phyloP scores from a whole-genome alignment of 768 basidiomycete genomes.

The Russula emetica region DNA sequence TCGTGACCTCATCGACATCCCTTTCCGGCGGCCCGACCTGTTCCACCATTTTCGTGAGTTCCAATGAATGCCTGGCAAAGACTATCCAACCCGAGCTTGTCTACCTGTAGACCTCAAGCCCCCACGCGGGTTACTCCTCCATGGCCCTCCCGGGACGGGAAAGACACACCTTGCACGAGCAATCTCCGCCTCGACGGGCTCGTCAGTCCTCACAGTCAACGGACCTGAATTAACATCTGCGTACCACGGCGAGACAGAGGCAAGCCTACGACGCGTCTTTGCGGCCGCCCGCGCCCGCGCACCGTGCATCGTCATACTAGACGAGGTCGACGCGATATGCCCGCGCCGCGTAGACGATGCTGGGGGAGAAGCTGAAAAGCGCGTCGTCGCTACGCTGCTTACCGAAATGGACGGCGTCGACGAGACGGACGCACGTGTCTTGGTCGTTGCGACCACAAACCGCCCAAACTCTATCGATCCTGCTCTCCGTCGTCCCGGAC shows the following conservation, averaged over 20 bases:
- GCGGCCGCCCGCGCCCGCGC: constrained; percentile 72
- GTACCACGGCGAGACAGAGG: constrained; percentile 96
- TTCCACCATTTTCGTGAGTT: constrained; percentile 65
- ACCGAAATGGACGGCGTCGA: constrained; percentile 93
- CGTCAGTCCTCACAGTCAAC: constrained; percentile 88
- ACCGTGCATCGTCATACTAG: constrained; percentile 91
- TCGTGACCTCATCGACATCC: constrained; percentile 79
- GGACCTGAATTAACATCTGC: constrained; percentile 94
- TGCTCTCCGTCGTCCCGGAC: constrained; percentile 79
- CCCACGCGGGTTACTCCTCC: constrained; percentile 89
- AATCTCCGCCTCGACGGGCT: constrained; percentile 81
- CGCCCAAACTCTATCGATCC: constrained; percentile 95
- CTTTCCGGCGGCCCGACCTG: constrained; percentile 75
- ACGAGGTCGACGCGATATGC: constrained; percentile 94
- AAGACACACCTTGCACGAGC: constrained; percentile 96
- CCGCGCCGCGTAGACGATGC: constrained; percentile 85
- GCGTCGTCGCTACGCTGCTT: constrained; percentile 91
- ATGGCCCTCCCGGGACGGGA: constrained; percentile 96
- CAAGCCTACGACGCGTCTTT: constrained; percentile 85
- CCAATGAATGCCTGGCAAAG: background rate
- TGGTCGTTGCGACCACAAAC: constrained; percentile 96
- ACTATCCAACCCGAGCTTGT: background rate
- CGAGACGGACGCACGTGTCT: constrained; percentile 57
- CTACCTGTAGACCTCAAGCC: constrained; percentile 76
- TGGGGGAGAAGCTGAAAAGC: constrained; percentile 91